A percentile compares a stretch with the other conserved stretches of the same genome.
Evolutionary conservation across 2,329 filamentous ascomycete species (phyloP).

Genomic region (Alternaria brassicicola): DNA sequence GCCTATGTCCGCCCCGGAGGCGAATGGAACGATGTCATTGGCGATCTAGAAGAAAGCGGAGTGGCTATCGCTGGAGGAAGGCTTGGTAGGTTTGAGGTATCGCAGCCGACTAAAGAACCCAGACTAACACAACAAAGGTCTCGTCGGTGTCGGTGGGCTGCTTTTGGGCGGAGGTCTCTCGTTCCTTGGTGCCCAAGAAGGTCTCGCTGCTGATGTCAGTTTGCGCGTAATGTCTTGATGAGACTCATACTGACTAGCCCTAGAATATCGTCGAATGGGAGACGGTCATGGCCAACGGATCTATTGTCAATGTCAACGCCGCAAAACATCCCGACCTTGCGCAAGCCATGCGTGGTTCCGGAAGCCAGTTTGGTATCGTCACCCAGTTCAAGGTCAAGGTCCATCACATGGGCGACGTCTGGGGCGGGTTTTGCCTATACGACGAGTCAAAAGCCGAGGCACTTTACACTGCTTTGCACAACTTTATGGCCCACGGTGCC

Average conservation of each 20-base stretch:
- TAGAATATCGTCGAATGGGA: constrained; percentile 43
- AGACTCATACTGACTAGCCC: not conserved
- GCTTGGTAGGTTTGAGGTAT: constrained; percentile 16
- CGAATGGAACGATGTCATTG: constrained; percentile 51
- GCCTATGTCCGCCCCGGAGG: constrained; percentile 50
- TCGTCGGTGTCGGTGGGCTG: constrained; percentile 32
- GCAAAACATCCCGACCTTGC: constrained; percentile 40
- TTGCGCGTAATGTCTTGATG: not conserved
- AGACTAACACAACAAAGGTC: constrained; percentile 13
- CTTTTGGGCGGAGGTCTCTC: constrained; percentile 31
- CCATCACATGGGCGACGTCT: constrained; percentile 42
- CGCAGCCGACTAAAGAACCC: not conserved
- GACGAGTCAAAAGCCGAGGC: constrained; percentile 29
- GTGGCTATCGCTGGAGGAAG: constrained; percentile 44
- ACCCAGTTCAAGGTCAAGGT: constrained; percentile 32
- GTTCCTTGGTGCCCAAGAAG: constrained; percentile 33
- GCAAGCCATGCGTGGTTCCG: constrained; percentile 40
- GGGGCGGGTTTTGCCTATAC: constrained; percentile 50
- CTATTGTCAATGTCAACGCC: constrained; percentile 33
- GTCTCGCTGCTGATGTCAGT: constrained; percentile 36
- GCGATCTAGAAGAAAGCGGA: constrained; percentile 41
- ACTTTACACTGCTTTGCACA: constrained; percentile 44
- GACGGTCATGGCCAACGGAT: constrained; percentile 41
- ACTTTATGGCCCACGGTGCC: constrained; percentile 36
- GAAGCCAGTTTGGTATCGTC: constrained; percentile 37